Conservation (phyloP, 768 basidiomycete species). For the Russula griseocarnosa region DNA sequence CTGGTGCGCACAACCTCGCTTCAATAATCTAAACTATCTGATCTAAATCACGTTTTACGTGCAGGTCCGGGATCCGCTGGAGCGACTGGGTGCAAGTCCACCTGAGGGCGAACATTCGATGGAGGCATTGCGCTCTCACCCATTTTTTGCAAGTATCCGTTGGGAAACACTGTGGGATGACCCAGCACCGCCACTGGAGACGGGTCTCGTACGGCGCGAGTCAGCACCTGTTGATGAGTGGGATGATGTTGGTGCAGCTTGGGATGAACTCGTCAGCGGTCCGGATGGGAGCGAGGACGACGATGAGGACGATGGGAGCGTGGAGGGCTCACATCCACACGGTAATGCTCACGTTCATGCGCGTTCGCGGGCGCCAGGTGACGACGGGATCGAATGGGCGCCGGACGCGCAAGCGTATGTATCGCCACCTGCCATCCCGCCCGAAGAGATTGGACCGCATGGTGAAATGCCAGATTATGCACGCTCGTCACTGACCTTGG, state of each 20-base stretch:
- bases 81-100: constrained; percentile 56
- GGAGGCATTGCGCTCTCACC: constrained; percentile 52
- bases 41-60: background rate
- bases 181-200: constrained; percentile 53
- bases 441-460: constrained; percentile 43
- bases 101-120: constrained; percentile 39
- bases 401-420: constrained; percentile 40
- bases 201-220: constrained; percentile 54
- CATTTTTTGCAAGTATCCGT: constrained; percentile 54
- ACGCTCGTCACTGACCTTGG: constrained; percentile 25
- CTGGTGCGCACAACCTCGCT: constrained; percentile 47
- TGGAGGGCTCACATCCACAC: constrained; percentile 7
- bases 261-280: constrained; percentile 43
- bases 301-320: constrained; percentile 25
- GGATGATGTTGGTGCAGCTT: constrained; percentile 52
- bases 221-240: constrained; percentile 36
- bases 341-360: background rate
- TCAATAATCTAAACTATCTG: background rate
- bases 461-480: constrained; percentile 41
- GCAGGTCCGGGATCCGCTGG: constrained; percentile 43
- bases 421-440: constrained; percentile 20
- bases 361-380: constrained; percentile 11
- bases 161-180: constrained; percentile 67
- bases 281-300: constrained; percentile 21
- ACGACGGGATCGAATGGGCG: constrained; percentile 54